Conservation (phyloP, 2,329 filamentous ascomycete genomes). For the Colletotrichum tofieldiae region DNA sequence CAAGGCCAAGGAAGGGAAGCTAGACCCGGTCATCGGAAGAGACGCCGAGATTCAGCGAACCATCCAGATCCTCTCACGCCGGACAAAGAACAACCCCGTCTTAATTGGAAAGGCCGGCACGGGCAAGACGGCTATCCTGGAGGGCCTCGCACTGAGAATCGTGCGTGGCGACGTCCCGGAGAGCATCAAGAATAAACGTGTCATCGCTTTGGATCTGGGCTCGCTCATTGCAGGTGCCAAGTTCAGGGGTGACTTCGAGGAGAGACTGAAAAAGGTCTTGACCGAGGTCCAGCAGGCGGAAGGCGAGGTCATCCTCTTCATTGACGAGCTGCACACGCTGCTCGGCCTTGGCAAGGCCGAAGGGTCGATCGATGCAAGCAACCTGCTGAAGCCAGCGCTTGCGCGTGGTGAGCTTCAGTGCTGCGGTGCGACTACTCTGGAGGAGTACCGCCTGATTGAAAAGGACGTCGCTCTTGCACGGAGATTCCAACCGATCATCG, state of each 20-base stretch:
- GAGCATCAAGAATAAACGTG: constrained; percentile 93
- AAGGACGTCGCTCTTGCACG: constrained; percentile 95
- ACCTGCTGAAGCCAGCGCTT: constrained; percentile 93
- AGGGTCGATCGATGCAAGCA: constrained; percentile 96
- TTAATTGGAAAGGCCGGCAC: constrained; percentile 93
- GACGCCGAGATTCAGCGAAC: constrained; percentile 94
- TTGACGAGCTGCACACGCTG: constrained; percentile 93
- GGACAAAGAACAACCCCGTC: constrained; percentile 97
- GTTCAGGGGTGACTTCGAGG: constrained; percentile 96
- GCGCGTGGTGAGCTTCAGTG: constrained; percentile 94
- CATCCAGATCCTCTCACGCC: constrained; percentile 91
- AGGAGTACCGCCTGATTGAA: constrained; percentile 93
- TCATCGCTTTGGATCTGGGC: constrained; percentile 89
- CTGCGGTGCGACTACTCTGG: constrained; percentile 93
- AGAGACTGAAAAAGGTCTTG: constrained; percentile 90
- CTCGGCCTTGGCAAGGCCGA: constrained; percentile 95
- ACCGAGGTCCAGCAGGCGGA: constrained; percentile 92
- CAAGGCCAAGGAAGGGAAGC: constrained; percentile 86
- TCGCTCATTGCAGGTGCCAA: constrained; percentile 96
- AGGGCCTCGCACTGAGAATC: constrained; percentile 91
- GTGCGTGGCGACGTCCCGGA: constrained; percentile 94
- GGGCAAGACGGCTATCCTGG: constrained; percentile 93
- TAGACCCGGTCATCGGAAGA: constrained; percentile 96
- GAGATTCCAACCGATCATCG: constrained; percentile 93
- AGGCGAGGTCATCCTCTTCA: constrained; percentile 92